These are phyloP conservation scores for Penicillium angulare DNA, from an alignment of 495 filamentous ascomycete genomes.

Conservation along the genomic window DNA sequence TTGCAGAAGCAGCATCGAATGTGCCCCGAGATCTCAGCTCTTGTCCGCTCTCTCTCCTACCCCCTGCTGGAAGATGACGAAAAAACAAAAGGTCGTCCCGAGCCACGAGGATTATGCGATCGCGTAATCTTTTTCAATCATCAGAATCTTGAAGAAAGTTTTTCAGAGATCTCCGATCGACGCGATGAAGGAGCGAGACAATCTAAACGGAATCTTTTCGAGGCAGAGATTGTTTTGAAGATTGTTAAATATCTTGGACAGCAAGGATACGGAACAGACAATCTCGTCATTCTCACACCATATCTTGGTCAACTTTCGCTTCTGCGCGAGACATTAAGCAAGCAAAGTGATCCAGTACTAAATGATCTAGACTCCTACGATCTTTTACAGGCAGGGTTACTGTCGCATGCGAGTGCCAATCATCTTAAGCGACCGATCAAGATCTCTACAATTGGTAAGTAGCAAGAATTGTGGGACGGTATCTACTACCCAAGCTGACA, in stretches of 20 bases:
- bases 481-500: not conserved
- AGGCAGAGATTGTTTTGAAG: constrained; percentile 65
- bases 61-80: constrained; percentile 58
- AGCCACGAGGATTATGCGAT: constrained; percentile 57
- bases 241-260: constrained; percentile 71
- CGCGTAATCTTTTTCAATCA: constrained; percentile 70
- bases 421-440: constrained; percentile 50
- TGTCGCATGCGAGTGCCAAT: constrained; percentile 53
- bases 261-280: constrained; percentile 68
- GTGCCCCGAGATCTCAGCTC: constrained; percentile 65
- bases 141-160: constrained; percentile 44
- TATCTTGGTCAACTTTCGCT: constrained; percentile 69
- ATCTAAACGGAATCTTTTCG: constrained; percentile 65
- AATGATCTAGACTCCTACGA: constrained; percentile 72
- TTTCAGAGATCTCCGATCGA: constrained; percentile 43
- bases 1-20: constrained; percentile 69
- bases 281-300: constrained; percentile 70
- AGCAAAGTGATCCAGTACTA: constrained; percentile 59
- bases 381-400: constrained; percentile 61
- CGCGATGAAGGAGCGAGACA: constrained; percentile 46
- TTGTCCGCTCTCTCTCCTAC: constrained; percentile 68
- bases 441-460: constrained; percentile 65
- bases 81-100: constrained; percentile 47
- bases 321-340: constrained; percentile 51
- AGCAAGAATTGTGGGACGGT: not conserved